phyloP scores from a whole-genome alignment of 768 basidiomycete genomes.

The Lactifluus subvellereus region DNA sequence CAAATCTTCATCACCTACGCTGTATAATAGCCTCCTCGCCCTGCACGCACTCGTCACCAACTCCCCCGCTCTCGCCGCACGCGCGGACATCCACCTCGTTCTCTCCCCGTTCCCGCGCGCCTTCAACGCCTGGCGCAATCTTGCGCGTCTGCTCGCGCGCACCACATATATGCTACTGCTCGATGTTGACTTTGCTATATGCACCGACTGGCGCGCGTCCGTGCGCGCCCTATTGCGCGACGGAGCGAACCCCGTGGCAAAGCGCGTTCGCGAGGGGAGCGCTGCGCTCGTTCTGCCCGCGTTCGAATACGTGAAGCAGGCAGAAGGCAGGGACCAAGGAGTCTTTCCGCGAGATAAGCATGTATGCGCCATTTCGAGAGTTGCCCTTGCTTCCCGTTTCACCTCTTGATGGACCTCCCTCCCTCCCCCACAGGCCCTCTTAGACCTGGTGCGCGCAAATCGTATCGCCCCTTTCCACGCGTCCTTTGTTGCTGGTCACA shows the following conservation, averaged over 20 bases:
- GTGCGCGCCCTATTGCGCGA: conserved; percentile 33
- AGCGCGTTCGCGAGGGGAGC: conserved; percentile 49
- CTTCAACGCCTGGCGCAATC: conserved; percentile 88
- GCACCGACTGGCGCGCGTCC: conserved; percentile 68
- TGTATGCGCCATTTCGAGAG: conserved; percentile 33
- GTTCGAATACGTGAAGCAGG: conserved; percentile 68
- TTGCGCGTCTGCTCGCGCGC: conserved; percentile 75
- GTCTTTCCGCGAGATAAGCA: conserved; percentile 66
- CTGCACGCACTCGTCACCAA: conserved; percentile 64
- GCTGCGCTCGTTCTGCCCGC: conserved; percentile 80
- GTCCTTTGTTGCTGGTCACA: conserved; percentile 73
- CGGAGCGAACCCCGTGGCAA: conserved; percentile 29
- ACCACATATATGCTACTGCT: conserved; percentile 88
- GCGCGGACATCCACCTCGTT: conserved; percentile 83
- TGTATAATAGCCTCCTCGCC: conserved; percentile 47
- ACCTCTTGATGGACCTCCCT: not conserved
- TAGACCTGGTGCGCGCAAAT: conserved; percentile 49
- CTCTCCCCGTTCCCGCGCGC: conserved; percentile 55
- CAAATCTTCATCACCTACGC: conserved; percentile 29
- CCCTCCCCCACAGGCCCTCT: conserved; percentile 39
- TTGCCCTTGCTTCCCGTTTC: not conserved
- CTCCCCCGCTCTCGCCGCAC: conserved; percentile 55
- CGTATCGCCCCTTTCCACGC: conserved; percentile 74
- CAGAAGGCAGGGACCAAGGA: conserved; percentile 52
- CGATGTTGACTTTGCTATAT: conserved; percentile 82